phyloP scores from a whole-genome alignment of 768 basidiomycete genomes.

The Kwoniella pini region DNA sequence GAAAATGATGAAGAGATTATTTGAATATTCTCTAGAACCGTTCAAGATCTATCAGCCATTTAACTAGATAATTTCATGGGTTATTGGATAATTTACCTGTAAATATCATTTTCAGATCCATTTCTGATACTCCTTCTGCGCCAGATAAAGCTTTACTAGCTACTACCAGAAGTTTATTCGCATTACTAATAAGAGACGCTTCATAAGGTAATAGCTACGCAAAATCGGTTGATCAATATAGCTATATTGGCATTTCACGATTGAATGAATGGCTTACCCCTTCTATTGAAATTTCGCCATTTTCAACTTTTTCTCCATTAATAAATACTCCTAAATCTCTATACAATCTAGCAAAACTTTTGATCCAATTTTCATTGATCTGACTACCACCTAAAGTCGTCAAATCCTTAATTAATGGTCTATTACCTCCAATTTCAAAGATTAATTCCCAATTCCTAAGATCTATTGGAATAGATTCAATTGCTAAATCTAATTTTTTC shows the following conservation, averaged over 20 bases:
- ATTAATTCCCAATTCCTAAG: conserved; percentile 42
- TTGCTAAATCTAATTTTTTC: neutral
- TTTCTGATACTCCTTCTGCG: neutral
- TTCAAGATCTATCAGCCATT: neutral
- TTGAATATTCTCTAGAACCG: conserved; percentile 6
- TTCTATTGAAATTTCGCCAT: neutral
- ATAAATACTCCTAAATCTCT: neutral
- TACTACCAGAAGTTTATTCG: neutral
- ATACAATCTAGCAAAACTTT: conserved; percentile 14
- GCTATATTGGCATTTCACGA: neutral
- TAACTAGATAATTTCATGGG: neutral
- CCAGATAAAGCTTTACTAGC: neutral
- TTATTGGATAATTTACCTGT: neutral
- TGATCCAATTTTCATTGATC: conserved; percentile 12
- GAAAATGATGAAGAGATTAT: neutral
- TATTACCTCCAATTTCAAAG: conserved; percentile 24
- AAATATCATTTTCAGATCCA: neutral
- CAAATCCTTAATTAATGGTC: conserved; percentile 12
- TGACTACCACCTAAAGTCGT: neutral
- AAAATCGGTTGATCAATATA: neutral
- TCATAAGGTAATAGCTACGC: conserved; percentile 8
- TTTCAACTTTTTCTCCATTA: conserved; percentile 17
- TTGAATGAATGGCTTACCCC: conserved; percentile 1
- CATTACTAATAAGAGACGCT: neutral
- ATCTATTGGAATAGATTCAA: conserved; percentile 18